These are phyloP conservation scores for Pneumocystis canis DNA, from an alignment of 1,139 yeast genomes.

Conservation along the genomic window DNA sequence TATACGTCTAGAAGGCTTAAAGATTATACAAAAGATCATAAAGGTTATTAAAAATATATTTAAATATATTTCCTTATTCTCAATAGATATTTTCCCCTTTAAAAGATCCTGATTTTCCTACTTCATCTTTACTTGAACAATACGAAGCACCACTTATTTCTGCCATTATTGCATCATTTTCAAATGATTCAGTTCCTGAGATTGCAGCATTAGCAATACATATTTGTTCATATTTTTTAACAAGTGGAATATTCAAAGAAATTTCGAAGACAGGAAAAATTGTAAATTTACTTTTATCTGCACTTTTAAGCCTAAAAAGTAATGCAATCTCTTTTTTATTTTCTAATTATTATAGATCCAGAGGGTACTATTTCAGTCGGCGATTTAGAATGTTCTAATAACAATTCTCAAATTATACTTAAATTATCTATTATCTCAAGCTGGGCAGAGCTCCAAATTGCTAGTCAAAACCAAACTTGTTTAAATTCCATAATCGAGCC, in stretches of 20 bases:
- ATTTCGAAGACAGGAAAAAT: conserved; percentile 43
- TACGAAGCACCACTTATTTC: conserved; percentile 90
- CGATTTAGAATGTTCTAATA: conserved; percentile 24
- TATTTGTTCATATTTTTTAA: conserved; percentile 64
- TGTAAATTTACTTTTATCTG: conserved; percentile 47
- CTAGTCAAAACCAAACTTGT: conserved; percentile 26
- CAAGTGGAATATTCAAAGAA: conserved; percentile 38
- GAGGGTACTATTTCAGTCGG: conserved; percentile 24
- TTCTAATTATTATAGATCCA: conserved; percentile 6
- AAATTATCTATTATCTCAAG: conserved; percentile 63
- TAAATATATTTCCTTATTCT: neutral
- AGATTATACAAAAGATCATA: conserved; percentile 47
- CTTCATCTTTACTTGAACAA: conserved; percentile 64
- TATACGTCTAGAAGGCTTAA: conserved; percentile 52
- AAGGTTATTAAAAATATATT: conserved; percentile 16
- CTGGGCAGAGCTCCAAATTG: conserved; percentile 71
- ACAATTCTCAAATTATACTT: conserved; percentile 40
- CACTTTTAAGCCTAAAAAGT: conserved; percentile 42
- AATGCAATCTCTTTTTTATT: neutral
- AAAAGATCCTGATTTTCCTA: conserved; percentile 61
- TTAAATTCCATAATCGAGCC: conserved; percentile 38
- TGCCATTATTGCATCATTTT: conserved; percentile 82
- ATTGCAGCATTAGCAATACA: conserved; percentile 66
- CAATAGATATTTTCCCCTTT: conserved; percentile 29
- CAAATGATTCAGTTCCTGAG: conserved; percentile 53